Base-by-base conservation (phyloP, 345 rosid genomes). In the Citrus cavaleriei region DNA sequence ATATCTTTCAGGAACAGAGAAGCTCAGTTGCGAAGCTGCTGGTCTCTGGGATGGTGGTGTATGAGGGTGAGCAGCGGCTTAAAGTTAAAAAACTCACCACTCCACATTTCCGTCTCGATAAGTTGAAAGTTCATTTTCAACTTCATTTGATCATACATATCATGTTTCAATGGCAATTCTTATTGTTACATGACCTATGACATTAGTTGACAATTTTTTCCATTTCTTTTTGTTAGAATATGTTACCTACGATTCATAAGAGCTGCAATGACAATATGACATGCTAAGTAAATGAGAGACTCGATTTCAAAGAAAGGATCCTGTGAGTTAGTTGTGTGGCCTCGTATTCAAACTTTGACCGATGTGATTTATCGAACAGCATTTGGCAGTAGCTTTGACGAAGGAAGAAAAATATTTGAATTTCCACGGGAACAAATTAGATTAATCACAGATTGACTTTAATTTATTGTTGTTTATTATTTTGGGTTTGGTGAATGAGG, bases 321-420 rank as follows among this genome's bases (percentile, higher is more conserved):
- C 4, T 60, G 60, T 10, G 81, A 80, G 65, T 32, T 81, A 9
- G 77, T 81, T 24, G 82, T 72, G 12, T 84, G 84, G 76, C 73
- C 71, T 19, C 35, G 46, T 67, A 51, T 83, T 72, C 84, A 55
- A 57, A 66, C 24, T 72, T 79, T 59, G 70, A 84, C 78, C 10
- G 92, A 89, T 10, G 83, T 83, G 34, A 84, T 89, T 78, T 81
- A 87, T 22, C 57, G 83, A 70, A 85, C 90, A 5, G 88, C 89
- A 9, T 91, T 93, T 78, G 94, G 94, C 1, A 88, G 90, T 70
- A 91, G 91, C 85, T 90, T 88, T 49, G 89, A 89, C 74, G 98
- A 90, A 77, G 96, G 96, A 32, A 90, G 82, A 32, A 32, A 32
- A 32, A 32, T 32, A 32, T 32, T 32, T 32, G 35, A 32, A 32